Evolutionary conservation across 228 moss, liverwort and hornwort genomes (phyloP).

Genomic region (Sphagnum magellanicum): DNA sequence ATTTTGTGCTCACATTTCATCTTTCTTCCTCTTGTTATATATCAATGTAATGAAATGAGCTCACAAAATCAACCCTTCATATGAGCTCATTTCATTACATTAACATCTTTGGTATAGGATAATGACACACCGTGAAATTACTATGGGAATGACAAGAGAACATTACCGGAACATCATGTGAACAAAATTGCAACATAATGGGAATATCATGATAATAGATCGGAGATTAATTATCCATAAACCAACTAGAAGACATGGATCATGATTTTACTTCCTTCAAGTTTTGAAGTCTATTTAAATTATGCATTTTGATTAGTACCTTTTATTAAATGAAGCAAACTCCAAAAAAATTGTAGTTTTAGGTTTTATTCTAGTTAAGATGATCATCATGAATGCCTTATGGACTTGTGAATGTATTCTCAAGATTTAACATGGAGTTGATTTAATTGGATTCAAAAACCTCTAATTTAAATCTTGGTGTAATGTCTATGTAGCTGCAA

Average conservation of each 20-base stretch:
- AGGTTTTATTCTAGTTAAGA: too few relatives aligned
- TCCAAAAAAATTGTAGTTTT: too few relatives aligned
- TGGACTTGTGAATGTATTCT: neutral
- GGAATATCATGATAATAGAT: too few relatives aligned
- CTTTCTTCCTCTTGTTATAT: neutral
- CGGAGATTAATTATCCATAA: too few relatives aligned
- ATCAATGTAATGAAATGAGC: neutral
- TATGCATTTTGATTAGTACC: too few relatives aligned
- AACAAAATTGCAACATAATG: neutral
- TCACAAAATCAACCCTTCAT: too few relatives aligned
- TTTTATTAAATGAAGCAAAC: too few relatives aligned
- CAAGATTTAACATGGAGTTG: neutral
- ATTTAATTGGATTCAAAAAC: neutral
- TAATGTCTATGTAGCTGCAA: conserved; percentile 7
- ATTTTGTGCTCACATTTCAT: neutral
- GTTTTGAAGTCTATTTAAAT: too few relatives aligned
- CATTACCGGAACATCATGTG: neutral
- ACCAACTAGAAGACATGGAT: too few relatives aligned
- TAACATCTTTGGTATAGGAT: neutral
- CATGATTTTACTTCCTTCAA: too few relatives aligned
- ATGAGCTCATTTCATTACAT: neutral
- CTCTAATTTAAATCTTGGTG: neutral
- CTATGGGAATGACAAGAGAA: too few relatives aligned
- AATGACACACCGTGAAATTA: neutral
- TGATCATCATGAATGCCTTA: neutral